Evolutionary conservation across 2,329 filamentous ascomycete species (phyloP), one percentile per base, ranked within the genome.

Genomic region (Westerdykella aurantiaca): DNA sequence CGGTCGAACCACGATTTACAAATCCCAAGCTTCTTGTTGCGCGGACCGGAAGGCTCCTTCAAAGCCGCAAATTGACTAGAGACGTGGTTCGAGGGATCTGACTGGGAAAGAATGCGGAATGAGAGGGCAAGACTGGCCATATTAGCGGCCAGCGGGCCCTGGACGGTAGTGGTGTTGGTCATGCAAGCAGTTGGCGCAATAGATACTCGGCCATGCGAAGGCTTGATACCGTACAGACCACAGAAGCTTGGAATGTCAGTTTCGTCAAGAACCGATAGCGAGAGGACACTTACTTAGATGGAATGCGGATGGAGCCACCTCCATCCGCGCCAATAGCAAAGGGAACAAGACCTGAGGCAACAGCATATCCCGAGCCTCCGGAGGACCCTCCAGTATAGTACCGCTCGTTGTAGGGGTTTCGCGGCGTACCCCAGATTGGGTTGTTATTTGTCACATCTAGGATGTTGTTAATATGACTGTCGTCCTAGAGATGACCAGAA

Each of bases 321-420:
- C 85, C 84, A 55, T 91, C 86, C 5, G 63, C 60, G 31, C 86
- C 88, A 21, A 90, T 72, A 1, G 80, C 78, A 48, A 88, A 81
- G n/a, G 87, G 86, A 2, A 90, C 75, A 18, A 93, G 68, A 2
- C 87, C 87, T 6, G 80, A 77, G 16, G 77, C 77, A 21, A 90
- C 74, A 11, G 81, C 78, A 42, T 88, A 91, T 0, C 76, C 86
- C 3, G 79, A 84, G 2, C 88, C 88, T 2, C 86, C 86, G 0
- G 87, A 89, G 0, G 86, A 90, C 22, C 88, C 88, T 38, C 88
- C 88, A 4, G 85, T 81, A 62, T 89, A 94, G 72, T 89, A 93
- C 3, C 74, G 66, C 14, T 75, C 72, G 67, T 91, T 90, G 65
- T 86, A 79, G 52, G 86, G 88, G 66, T 94, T 93, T 14, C 79